These are phyloP conservation scores for Castanea sativa DNA, from an alignment of 306 rosid species.

Conservation along the genomic window DNA sequence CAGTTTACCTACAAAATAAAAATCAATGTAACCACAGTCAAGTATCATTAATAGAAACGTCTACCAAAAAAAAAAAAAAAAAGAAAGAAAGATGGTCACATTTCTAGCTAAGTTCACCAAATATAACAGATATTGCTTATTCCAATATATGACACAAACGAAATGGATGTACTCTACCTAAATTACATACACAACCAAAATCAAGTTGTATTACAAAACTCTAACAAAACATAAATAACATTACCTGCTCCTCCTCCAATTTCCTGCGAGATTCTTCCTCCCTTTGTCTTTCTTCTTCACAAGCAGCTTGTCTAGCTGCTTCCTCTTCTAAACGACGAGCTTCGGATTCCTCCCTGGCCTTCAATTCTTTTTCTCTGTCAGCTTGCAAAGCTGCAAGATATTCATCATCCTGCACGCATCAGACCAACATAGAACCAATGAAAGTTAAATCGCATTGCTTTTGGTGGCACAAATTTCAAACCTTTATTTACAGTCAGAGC, in stretches of 20 bases:
- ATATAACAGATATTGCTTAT: background rate
- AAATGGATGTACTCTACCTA: background rate
- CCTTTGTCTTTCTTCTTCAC: constrained; percentile 66
- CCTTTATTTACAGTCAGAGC: background rate
- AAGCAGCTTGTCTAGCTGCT: constrained; percentile 41
- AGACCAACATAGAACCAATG: constrained; percentile 5
- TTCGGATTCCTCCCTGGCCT: constrained; percentile 72
- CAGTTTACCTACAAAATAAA: background rate
- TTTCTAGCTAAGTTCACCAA: background rate
- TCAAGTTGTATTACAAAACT: background rate
- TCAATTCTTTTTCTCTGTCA: constrained; percentile 85
- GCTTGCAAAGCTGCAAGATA: constrained; percentile 86
- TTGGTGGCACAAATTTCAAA: constrained; percentile 5
- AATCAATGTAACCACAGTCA: background rate
- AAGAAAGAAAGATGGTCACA: background rate
- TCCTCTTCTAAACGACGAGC: constrained; percentile 70
- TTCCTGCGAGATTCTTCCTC: constrained; percentile 78
- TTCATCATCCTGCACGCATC: constrained; percentile 81
- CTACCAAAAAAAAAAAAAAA: background rate
- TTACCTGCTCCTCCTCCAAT: constrained; percentile 80
- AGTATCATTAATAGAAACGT: background rate
- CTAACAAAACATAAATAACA: background rate
- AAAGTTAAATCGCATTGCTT: constrained; percentile 14
- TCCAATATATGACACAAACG: background rate
- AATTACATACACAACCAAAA: background rate